Base-by-base conservation (phyloP, 176 grass and related monocot species). In the Oryza officinalis region DNA sequence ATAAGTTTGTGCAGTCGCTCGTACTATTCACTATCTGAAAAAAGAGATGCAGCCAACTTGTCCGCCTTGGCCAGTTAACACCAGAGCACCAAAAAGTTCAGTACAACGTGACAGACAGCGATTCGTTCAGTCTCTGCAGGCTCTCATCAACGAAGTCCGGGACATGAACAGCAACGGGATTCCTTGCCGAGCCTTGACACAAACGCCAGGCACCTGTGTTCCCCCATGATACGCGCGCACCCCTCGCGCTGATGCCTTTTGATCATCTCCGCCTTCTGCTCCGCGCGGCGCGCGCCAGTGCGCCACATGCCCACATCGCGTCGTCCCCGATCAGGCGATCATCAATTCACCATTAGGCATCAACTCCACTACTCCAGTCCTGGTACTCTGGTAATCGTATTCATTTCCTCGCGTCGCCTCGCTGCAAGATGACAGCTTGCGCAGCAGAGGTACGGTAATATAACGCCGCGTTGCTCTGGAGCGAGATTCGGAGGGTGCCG, bases 341-440 rank as follows among this genome's bases (percentile, higher is more conserved):
- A 22, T 27, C 27, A 12, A 3, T 50, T 20, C 27, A 13, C 41
- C 27, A 12, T 10, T 52, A 18, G 15, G 4, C 49, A 5, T 7
- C 9, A 28, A 33, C 14, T 13, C 35, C 6, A 37, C 32, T 32
- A 32, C 32, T 50, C 6, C 5, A 20, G 17, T 54, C 67, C 31
- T 44, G 10, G 1, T 33, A 50, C 17, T 3, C 31, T 44, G 10
- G 1, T 33, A 50, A 17, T 3, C 43, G 20, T 33, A 83, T 88
- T 79, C 80, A 67, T 88, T 88, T 79, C 80, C 75, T 88, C 79
- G 81, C 46, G 75, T 81, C 25, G 3, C 13, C 6, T 32, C 74
- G 23, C 23, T 28, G 63, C 63, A 85, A 50, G 3, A 28, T 22
- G 69, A 67, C 26, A 49, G 23, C 54, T 59, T 47, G 20, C 10